Conservation (phyloP, 352 stramenopile species). For the Phytopythium oedochilum region DNA sequence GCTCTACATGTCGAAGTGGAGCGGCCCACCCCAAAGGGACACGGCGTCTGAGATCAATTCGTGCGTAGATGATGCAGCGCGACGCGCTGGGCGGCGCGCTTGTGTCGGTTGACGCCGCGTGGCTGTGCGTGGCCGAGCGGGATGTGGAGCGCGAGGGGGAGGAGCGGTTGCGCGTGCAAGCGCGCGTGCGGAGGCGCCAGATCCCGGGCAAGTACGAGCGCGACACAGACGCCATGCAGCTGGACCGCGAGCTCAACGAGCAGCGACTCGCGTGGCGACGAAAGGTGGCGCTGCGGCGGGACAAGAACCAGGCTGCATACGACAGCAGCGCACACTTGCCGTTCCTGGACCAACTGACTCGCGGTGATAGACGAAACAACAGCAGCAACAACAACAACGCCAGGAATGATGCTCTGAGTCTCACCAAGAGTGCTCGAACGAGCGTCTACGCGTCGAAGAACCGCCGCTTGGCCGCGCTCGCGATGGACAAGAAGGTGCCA, state of each 20-base stretch:
- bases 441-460: conserved; percentile 67
- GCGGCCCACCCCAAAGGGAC: neutral
- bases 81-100: conserved; percentile 20
- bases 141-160: conserved; percentile 51
- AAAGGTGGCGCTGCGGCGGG: conserved; percentile 13
- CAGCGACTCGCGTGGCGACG: conserved; percentile 36
- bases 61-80: conserved; percentile 16
- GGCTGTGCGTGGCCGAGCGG: conserved; percentile 51
- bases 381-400: conserved; percentile 29
- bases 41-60: neutral
- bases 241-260: conserved; percentile 47
- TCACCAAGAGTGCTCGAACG: conserved; percentile 5
- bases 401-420: neutral
- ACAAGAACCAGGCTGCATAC: conserved; percentile 1
- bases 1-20: conserved; percentile 1
- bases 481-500: conserved; percentile 33
- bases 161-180: conserved; percentile 16
- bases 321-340: neutral
- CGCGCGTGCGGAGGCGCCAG: conserved; percentile 14
- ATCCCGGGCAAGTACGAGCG: conserved; percentile 50
- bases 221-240: conserved; percentile 24
- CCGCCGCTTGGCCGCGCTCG: conserved; percentile 38
- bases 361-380: conserved; percentile 19
- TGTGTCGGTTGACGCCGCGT: conserved; percentile 44
- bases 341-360: conserved; percentile 5